A percentile compares a stretch with the other conserved stretches of the same genome.
Conservation (phyloP, 345 rosid genomes). For the Dipteronia dyeriana region DNA sequence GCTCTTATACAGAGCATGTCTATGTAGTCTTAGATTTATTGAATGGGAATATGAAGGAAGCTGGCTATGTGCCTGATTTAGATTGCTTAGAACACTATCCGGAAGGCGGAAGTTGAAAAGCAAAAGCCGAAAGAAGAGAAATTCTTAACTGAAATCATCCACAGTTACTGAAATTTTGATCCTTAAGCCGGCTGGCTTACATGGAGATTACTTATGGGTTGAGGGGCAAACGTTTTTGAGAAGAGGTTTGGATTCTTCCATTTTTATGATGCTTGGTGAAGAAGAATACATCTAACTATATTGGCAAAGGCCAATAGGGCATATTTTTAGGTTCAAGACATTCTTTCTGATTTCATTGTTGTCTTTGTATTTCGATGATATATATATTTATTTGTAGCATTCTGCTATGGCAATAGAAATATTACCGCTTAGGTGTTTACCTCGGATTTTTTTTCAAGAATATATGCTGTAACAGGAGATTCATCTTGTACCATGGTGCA, state of each 20-base stretch:
- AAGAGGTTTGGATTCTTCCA: neutral
- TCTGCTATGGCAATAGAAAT: neutral
- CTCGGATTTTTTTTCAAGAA: neutral
- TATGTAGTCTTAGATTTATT: conserved; percentile 52
- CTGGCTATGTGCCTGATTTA: conserved; percentile 48
- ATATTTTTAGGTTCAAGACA: neutral
- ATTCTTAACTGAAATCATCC: neutral
- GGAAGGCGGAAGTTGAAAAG: conserved; percentile 40
- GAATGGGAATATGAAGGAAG: conserved; percentile 54
- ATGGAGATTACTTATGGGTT: neutral
- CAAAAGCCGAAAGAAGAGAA: conserved; percentile 4
- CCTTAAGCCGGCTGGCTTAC: neutral
- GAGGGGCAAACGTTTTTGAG: neutral
- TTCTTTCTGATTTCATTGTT: too few relatives aligned
- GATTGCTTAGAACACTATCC: conserved; percentile 45
- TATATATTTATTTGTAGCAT: too few relatives aligned
- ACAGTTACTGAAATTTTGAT: neutral
- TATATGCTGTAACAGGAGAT: neutral
- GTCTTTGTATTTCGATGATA: too few relatives aligned
- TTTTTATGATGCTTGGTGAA: neutral
- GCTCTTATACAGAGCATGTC: conserved; percentile 37
- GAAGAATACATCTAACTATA: neutral
- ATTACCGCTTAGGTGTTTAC: neutral
- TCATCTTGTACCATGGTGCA: neutral
- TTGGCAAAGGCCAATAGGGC: neutral